Base-by-base conservation (phyloP, 352 stramenopile species). In the Peronospora destructor region DNA sequence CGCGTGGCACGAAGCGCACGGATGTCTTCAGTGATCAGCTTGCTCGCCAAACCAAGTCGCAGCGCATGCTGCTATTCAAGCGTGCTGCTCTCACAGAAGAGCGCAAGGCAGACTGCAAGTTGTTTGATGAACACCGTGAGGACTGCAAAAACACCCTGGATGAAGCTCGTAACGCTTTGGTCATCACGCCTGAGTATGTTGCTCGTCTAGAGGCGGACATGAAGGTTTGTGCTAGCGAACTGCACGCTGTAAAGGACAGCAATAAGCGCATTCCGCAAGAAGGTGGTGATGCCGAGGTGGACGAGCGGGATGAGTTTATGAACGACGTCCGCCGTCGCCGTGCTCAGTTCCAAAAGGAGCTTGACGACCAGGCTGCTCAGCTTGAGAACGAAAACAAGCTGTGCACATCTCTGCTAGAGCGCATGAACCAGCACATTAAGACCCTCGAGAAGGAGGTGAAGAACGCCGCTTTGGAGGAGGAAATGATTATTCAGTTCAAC, bases 221-320 rank as follows among this genome's bases (percentile, higher is more conserved):
- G 72, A 87, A 88, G 67, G 81, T 91, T 26, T 80, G 82, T 43
- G 71, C 68, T 4, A 64, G 77, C 21, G 83, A 93, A 56, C 66
- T 87, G 48, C 65, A 81, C 42, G 69, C 74, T 46, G 82, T 93
- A 16, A 55, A 86, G 23, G 76, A 84, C n/a, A 89, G 76, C 66
- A 93, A 93, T 74, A 75, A 93, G 73, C 83, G 80, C 42, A 90
- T 73, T 11, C 61, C 76, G 16, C 76, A 84, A 46, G 83, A 93
- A 45, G 83, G 83, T 30, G 73, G 74, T 10, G 77, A 90, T 57
- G 26, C 44, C 1, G 79, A 88, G 45, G 61, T 90, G 13, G 80
- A 93, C 46, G 76, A 90, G 49, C 77, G 83, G 40, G 83, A 93
- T 47, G 77, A 87, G 61, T 93, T 91, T 53, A 93, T 93, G 83